Percentiles rank a stretch among this genome's conserved stretches.
Evolutionary conservation across 805 yeast species (phyloP).

Genomic region (Yarrowia sp.): DNA sequence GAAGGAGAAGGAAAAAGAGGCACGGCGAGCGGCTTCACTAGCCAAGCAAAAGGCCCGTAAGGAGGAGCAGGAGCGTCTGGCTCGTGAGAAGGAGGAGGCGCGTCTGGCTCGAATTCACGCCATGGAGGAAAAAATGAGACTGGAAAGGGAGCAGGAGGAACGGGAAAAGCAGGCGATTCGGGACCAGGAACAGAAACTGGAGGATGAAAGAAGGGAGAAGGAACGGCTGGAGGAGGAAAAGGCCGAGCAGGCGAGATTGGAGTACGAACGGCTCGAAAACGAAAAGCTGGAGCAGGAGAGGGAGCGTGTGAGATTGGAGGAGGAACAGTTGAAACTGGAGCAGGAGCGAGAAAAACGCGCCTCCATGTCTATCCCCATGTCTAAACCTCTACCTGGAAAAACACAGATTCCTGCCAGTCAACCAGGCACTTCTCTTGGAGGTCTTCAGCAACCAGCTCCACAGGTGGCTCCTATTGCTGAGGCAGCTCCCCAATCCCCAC

Average conservation of each 20-base stretch:
- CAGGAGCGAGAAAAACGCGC: slow-evolving; percentile 3
- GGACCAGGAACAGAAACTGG: not conserved
- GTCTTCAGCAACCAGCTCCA: not conserved
- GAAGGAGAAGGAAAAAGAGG: slow-evolving; percentile 12
- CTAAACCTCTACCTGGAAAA: not conserved
- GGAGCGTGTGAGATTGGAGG: not conserved
- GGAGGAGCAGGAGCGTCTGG: slow-evolving; percentile 33
- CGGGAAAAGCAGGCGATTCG: not conserved
- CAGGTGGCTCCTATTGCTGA: not conserved
- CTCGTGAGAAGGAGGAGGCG: slow-evolving; percentile 37
- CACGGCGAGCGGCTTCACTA: not conserved
- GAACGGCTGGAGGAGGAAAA: not conserved
- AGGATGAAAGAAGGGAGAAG: not conserved
- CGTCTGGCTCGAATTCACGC: slow-evolving; percentile 28
- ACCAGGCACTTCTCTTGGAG: slow-evolving; percentile 11
- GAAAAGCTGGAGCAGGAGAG: not conserved
- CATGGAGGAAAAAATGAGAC: slow-evolving; percentile 28
- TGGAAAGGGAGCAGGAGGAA: not conserved
- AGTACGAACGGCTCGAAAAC: not conserved
- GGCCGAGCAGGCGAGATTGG: not conserved
- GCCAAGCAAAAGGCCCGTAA: slow-evolving; percentile 32
- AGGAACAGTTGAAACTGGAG: not conserved
- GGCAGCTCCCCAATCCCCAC: not conserved
- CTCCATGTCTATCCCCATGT: not conserved
- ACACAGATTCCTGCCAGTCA: not conserved